Conservation (phyloP, 495 filamentous ascomycete genomes). For the Melanomma pulvis-pyrius region DNA sequence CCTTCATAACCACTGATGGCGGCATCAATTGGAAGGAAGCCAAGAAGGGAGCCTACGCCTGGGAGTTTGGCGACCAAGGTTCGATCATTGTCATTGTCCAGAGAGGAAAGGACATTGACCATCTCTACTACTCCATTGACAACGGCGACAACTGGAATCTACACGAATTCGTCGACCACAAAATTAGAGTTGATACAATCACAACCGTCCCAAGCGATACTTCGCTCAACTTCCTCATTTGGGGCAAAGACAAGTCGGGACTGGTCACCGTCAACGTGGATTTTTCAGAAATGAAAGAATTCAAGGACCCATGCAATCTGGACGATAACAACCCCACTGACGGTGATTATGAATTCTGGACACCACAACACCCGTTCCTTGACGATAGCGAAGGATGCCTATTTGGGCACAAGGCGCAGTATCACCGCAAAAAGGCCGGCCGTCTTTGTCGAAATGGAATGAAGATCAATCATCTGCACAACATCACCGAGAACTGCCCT, state of each 20-base stretch:
- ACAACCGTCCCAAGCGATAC: constrained; percentile 87
- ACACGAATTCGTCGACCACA: constrained; percentile 70
- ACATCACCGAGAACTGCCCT: constrained; percentile 70
- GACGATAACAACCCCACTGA: constrained; percentile 63
- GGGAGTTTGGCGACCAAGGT: constrained; percentile 93
- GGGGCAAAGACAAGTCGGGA: constrained; percentile 62
- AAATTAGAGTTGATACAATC: constrained; percentile 72
- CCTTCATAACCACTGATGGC: constrained; percentile 84
- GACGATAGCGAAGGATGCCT: constrained; percentile 70
- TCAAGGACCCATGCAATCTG: constrained; percentile 67
- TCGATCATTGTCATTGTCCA: constrained; percentile 84
- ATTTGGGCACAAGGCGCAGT: constrained; percentile 88
- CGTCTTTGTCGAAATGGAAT: constrained; percentile 77
- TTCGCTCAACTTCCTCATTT: constrained; percentile 86
- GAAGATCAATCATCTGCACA: constrained; percentile 67
- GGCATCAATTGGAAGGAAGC: constrained; percentile 85
- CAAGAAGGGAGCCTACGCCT: constrained; percentile 83
- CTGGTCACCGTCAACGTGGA: constrained; percentile 78
- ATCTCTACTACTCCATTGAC: constrained; percentile 75
- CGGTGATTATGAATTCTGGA: constrained; percentile 78
- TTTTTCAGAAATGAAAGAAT: constrained; percentile 68
- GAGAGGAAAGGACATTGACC: constrained; percentile 63
- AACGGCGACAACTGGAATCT: constrained; percentile 75
- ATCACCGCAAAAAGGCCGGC: constrained; percentile 80
- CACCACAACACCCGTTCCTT: constrained; percentile 74